Percentiles rank a stretch among this genome's conserved stretches.
Conservation (phyloP, 164 flowering plant genomes). For the Brasenia schreberi region DNA sequence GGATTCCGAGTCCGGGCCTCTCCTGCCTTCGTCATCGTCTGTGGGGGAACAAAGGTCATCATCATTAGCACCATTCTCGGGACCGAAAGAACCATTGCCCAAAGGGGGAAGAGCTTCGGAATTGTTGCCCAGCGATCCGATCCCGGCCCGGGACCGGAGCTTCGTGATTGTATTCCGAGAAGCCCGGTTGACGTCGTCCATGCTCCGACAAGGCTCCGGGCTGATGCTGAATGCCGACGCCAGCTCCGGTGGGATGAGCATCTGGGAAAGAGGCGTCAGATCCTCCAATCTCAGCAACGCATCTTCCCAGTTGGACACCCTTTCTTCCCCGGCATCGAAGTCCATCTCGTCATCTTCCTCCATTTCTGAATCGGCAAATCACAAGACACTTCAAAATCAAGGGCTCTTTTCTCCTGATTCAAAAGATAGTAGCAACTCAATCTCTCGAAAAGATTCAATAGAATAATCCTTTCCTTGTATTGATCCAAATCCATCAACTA, state of each 20-base stretch:
- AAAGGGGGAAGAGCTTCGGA: slow-evolving; percentile 22
- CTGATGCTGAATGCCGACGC: slow-evolving; percentile 74
- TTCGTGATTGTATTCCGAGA: slow-evolving; percentile 39
- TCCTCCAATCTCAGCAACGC: slow-evolving; percentile 53
- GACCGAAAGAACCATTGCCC: neutral
- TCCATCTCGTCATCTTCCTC: slow-evolving; percentile 38
- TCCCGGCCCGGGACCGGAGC: slow-evolving; percentile 23
- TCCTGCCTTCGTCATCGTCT: slow-evolving; percentile 29
- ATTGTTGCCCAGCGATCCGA: slow-evolving; percentile 7
- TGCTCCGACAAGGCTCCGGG: slow-evolving; percentile 39
- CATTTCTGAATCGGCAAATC: slow-evolving; percentile 9
- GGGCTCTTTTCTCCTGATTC: neutral
- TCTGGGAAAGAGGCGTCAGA: slow-evolving; percentile 60
- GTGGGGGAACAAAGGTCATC: slow-evolving; percentile 10
- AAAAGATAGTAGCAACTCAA: neutral
- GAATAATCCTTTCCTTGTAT: neutral
- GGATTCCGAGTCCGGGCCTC: slow-evolving; percentile 22
- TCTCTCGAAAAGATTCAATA: neutral
- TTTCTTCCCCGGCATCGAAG: slow-evolving; percentile 23
- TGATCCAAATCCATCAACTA: neutral
- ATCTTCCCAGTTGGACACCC: slow-evolving; percentile 67
- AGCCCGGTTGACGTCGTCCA: slow-evolving; percentile 57
- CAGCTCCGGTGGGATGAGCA: slow-evolving; percentile 51
- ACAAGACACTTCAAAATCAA: neutral
- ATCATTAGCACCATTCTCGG: slow-evolving; percentile 1